Conservation (phyloP, 768 basidiomycete species). For the Hemileccinum impolitum region DNA sequence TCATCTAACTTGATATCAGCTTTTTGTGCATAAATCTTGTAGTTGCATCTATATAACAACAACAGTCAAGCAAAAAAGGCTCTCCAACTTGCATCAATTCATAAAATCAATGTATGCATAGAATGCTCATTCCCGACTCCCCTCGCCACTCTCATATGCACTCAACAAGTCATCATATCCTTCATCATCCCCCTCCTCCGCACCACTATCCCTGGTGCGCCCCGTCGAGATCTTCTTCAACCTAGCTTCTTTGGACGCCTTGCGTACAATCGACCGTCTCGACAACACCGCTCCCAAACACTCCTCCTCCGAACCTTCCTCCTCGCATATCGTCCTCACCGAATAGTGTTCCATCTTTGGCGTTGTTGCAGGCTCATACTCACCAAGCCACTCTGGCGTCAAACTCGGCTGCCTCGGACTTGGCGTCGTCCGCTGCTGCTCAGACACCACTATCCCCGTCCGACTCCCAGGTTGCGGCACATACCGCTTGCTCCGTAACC, state of each 20-base stretch:
- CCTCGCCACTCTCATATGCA: constrained; percentile 79
- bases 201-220: constrained; percentile 54
- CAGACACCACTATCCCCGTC: constrained; percentile 5
- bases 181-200: constrained; percentile 74
- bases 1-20: no score
- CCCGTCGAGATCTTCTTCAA: constrained; percentile 48
- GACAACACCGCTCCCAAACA: constrained; percentile 14
- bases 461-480: constrained; percentile 45
- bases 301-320: neutral
- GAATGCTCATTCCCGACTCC: constrained; percentile 27
- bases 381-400: constrained; percentile 51
- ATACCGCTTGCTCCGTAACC: constrained; percentile 54
- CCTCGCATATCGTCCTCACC: constrained; percentile 23
- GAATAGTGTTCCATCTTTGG: constrained; percentile 53
- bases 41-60: neutral
- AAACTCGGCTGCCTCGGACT: constrained; percentile 48
- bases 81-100: neutral
- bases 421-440: constrained; percentile 36
- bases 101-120: neutral
- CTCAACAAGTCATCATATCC: constrained; percentile 75
- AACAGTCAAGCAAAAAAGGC: neutral
- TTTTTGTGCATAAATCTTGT: no score
- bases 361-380: constrained; percentile 51
- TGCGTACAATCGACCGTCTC: constrained; percentile 26
- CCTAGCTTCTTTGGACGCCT: constrained; percentile 31